Base-by-base conservation (phyloP, 179 eudicot species). In the Silene noctiflora region DNA sequence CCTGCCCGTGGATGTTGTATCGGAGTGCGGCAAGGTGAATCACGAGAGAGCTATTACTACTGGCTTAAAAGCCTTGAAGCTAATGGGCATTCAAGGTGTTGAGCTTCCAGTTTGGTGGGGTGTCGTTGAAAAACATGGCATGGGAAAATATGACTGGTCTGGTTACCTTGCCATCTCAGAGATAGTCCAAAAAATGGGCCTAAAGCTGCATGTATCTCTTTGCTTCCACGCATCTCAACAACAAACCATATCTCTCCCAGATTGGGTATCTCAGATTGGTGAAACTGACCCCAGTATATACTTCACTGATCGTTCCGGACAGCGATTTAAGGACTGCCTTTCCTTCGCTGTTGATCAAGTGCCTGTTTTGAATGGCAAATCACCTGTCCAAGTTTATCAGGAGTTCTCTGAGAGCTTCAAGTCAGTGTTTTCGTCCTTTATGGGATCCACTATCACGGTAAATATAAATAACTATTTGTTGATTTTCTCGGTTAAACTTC, bases 21-120 rank as follows among this genome's bases (percentile, higher is more conserved):
- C 97, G 2, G 83, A 75, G 58, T 80, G 86, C 76, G 83, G 83
- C 60, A 67, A 84, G 0, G 78, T 93, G 64, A 89, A 82, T 53
- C 88, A 88, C 27, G 87, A 78, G 33, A 83, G 82, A 79, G 98
- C 98, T 69, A 85, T 93, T 65, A 72, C 85, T 66, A 88, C 86
- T 27, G 97, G 98, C 16, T 75, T 93, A 20, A 85, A 80, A 78
- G 93, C 97, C 22, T 76, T 93, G 79, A 90, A 90, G 72, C 81
- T 93, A 61, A 73, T 93, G 79, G 98, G 98, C 0, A 88, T 91
- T 35, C 89, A 84, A 20, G 97, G 98, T 17, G 93, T 93, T 4
- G 98, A 93, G 81, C 91, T 93, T 46, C 95, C 98, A 0, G 72
- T 93, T n/a, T 93, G 95, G 95, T 93, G 98, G 98, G 95, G 97